These are phyloP conservation scores for Crucibulum cyathiforme DNA, from an alignment of 1,284 basidiomycete species.

Conservation along the genomic window DNA sequence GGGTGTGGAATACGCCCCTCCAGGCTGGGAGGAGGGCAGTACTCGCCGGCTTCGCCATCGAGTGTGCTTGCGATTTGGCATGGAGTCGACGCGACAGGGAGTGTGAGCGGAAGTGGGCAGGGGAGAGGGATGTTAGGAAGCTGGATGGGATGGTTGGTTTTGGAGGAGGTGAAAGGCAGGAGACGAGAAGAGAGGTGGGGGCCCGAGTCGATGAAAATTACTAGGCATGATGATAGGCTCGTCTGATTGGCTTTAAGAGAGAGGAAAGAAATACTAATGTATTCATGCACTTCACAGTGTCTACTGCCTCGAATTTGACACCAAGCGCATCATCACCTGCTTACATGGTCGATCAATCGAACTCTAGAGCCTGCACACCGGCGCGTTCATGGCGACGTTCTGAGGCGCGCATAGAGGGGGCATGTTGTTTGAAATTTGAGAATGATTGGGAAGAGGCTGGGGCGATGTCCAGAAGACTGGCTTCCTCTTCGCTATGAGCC, in stretches of 20 bases:
- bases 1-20: too few relatives aligned
- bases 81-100: too few relatives aligned
- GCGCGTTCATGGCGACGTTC: conserved; percentile 69
- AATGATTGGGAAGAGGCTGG: conserved; percentile 44
- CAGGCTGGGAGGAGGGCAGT: too few relatives aligned
- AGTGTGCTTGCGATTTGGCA: too few relatives aligned
- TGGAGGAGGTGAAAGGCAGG: not conserved
- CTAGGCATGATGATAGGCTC: conserved; percentile 63
- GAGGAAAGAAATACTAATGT: not conserved
- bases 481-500: too few relatives aligned
- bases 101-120: too few relatives aligned
- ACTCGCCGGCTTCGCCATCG: too few relatives aligned
- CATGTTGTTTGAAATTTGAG: conserved; percentile 82
- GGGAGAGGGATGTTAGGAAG: not conserved
- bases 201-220: conserved; percentile 58
- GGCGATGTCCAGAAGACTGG: not conserved
- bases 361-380: conserved; percentile 75
- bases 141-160: not conserved
- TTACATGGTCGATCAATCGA: conserved; percentile 84
- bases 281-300: conserved; percentile 55
- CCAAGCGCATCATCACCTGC: conserved; percentile 77
- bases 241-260: conserved; percentile 1
- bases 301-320: conserved; percentile 84
- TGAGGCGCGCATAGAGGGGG: conserved; percentile 72
- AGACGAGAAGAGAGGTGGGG: conserved; percentile 34